Percentiles rank a stretch among this genome's conserved stretches.
phyloP scores from a whole-genome alignment of 2,329 filamentous ascomycete species.

The Ceratocystis albifundus region DNA sequence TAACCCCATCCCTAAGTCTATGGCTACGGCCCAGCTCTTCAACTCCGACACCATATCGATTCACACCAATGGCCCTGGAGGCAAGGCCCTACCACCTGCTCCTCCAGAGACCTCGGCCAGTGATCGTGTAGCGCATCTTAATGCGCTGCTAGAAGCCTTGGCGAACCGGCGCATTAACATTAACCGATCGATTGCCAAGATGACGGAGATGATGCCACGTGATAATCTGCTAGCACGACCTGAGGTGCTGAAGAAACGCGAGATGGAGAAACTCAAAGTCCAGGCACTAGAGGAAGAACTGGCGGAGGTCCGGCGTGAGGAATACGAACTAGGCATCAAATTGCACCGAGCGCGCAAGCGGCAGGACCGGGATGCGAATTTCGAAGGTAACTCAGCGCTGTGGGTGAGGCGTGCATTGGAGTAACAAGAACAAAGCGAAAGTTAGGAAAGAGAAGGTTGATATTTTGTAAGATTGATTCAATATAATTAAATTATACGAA shows the following conservation, averaged over 20 bases:
- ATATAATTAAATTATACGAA: no score
- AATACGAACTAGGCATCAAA: conserved; percentile 67
- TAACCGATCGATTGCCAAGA: conserved; percentile 58
- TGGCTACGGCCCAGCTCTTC: conserved; percentile 15
- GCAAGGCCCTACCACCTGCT: conserved; percentile 51
- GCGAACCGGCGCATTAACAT: conserved; percentile 59
- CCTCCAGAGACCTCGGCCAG: conserved; percentile 48
- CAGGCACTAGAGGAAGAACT: conserved; percentile 54
- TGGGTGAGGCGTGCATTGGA: conserved; percentile 60
- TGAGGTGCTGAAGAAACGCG: conserved; percentile 47
- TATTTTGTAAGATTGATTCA: background rate
- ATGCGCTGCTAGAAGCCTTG: conserved; percentile 54
- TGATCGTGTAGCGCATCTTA: conserved; percentile 55
- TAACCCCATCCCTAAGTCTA: conserved; percentile 16
- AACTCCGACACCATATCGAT: conserved; percentile 23
- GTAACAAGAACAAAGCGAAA: background rate
- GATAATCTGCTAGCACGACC: conserved; percentile 57
- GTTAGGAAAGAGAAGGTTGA: background rate
- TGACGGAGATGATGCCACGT: conserved; percentile 65
- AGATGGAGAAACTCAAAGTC: conserved; percentile 52
- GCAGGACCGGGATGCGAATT: conserved; percentile 53
- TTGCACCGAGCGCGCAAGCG: conserved; percentile 65
- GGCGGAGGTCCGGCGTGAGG: conserved; percentile 60
- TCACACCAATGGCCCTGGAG: conserved; percentile 22
- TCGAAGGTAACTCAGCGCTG: conserved; percentile 50